A percentile compares a stretch with the other conserved stretches of the same genome.
Evolutionary conservation across 1,284 basidiomycete species (phyloP).

Genomic region (Athelia psychrophila): DNA sequence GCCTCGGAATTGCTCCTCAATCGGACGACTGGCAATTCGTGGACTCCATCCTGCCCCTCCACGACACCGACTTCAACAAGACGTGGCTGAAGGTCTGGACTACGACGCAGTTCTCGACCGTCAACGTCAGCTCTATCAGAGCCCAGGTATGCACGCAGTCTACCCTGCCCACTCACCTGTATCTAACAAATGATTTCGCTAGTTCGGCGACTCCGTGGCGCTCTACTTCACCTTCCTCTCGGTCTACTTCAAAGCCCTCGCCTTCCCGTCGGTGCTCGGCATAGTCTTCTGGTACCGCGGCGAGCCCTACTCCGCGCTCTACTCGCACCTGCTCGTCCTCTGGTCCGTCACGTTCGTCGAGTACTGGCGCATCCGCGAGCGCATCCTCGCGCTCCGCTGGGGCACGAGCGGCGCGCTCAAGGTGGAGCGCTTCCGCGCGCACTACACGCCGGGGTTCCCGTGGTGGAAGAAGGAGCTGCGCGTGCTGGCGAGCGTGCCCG

Average conservation of each 20-base stretch:
- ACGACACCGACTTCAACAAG: conserved; percentile 80
- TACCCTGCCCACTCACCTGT: neutral
- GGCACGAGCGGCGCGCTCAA: conserved; percentile 75
- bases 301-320: conserved; percentile 73
- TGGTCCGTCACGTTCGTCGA: conserved; percentile 90
- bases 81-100: conserved; percentile 69
- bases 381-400: conserved; percentile 77
- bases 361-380: conserved; percentile 84
- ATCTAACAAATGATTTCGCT: conserved; percentile 3
- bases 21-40: conserved; percentile 75
- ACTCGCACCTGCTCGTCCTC: conserved; percentile 70
- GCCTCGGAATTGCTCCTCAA: conserved; percentile 75
- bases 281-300: conserved; percentile 61
- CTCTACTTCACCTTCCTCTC: conserved; percentile 90
- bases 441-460: conserved; percentile 54
- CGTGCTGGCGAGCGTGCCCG: conserved; percentile 73
- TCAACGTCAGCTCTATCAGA: conserved; percentile 56
- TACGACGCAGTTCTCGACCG: conserved; percentile 54
- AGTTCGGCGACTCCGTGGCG: conserved; percentile 89
- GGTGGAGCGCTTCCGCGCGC: conserved; percentile 74
- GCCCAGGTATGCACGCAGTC: conserved; percentile 45
- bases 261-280: conserved; percentile 67
- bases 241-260: conserved; percentile 76
- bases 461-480: conserved; percentile 82
- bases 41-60: conserved; percentile 79